These are phyloP conservation scores for Pseudogymnoascus sp. DNA, from an alignment of 2,329 filamentous ascomycete species.

Conservation along the genomic window DNA sequence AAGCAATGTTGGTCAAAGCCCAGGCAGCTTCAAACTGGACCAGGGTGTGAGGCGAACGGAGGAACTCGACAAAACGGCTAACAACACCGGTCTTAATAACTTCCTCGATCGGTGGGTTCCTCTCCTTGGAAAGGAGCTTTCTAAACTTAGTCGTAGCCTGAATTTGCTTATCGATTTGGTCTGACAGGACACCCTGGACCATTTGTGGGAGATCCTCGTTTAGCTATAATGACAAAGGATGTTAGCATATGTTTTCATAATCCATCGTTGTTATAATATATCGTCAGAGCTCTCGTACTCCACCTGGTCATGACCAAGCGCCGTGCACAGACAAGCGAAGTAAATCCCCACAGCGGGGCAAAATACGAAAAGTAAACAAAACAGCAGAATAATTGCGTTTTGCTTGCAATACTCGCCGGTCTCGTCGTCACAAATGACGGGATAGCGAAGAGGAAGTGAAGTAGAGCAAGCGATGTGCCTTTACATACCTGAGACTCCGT, in stretches of 20 bases:
- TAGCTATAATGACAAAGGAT: conserved; percentile 48
- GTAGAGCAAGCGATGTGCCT: conserved; percentile 7
- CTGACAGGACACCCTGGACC: conserved; percentile 96
- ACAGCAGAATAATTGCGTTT: conserved; percentile 4
- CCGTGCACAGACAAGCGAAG: conserved; percentile 1
- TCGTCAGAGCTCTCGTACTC: background rate
- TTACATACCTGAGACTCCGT: conserved; percentile 88
- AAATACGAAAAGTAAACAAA: conserved; percentile 10
- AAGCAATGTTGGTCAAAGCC: conserved; percentile 98
- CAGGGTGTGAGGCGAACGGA: conserved; percentile 92
- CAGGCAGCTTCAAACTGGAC: conserved; percentile 99
- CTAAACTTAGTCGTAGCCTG: conserved; percentile 96
- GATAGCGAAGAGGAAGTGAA: background rate
- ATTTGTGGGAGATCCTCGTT: conserved; percentile 97
- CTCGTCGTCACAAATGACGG: background rate
- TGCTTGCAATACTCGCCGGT: background rate
- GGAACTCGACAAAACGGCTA: conserved; percentile 93
- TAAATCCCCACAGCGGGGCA: conserved; percentile 9
- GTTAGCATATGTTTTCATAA: conserved; percentile 10
- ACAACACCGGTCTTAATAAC: conserved; percentile 99
- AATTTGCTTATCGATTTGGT: conserved; percentile 96
- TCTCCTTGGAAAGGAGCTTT: conserved; percentile 96
- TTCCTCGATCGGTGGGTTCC: conserved; percentile 97
- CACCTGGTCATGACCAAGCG: background rate
- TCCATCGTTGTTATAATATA: conserved; percentile 9